These are phyloP conservation scores for Penicillium sp. DNA, from an alignment of 2,329 filamentous ascomycete genomes.

Conservation along the genomic window DNA sequence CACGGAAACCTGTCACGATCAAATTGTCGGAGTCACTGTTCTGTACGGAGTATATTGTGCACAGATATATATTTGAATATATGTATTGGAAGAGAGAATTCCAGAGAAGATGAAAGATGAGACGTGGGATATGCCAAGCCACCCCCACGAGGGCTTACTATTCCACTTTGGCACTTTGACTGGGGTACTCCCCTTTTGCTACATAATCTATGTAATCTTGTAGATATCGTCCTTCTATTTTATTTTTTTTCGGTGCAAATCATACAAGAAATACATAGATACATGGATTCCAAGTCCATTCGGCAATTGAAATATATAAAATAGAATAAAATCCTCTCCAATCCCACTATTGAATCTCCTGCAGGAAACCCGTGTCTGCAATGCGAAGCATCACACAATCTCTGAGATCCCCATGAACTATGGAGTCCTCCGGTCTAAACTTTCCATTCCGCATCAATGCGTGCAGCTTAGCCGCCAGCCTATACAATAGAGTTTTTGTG, in stretches of 20 bases:
- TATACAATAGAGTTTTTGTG: not conserved
- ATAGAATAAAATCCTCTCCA: not conserved
- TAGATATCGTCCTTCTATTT: not conserved
- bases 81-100: not conserved
- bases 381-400: conserved; percentile 7
- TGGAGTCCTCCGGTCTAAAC: not conserved
- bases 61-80: not conserved
- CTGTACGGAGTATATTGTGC: not conserved
- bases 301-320: not conserved
- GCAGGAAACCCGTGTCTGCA: conserved; percentile 2
- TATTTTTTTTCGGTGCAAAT: not conserved
- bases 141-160: not conserved
- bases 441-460: not conserved
- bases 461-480: not conserved
- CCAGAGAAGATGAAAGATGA: not conserved
- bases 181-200: not conserved
- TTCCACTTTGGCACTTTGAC: not conserved
- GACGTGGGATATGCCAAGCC: conserved; percentile 1
- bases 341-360: conserved; percentile 1
- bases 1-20: not conserved
- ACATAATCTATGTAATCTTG: too few species aligned
- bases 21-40: not conserved
- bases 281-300: not conserved
- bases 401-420: not conserved
- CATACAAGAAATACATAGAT: not conserved